These are phyloP conservation scores for Bolboschoenoplectus hybrid DNA, from an alignment of 202 grass and related monocot genomes.

Conservation along the genomic window DNA sequence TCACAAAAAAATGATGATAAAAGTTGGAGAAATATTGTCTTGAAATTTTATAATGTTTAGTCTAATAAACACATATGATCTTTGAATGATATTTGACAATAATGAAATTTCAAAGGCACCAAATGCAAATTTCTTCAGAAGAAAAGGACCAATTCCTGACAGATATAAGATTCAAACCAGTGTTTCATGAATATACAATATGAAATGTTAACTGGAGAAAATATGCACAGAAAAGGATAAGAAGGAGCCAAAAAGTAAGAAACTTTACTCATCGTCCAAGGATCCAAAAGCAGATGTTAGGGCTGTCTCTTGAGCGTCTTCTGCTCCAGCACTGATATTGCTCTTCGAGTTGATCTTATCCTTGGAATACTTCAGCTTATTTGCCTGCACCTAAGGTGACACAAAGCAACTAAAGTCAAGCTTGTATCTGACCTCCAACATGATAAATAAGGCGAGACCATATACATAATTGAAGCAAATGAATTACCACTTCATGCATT, in stretches of 20 bases:
- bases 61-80: background rate
- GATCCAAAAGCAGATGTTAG: constrained; percentile 35
- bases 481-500: constrained; percentile 76
- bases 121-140: constrained; percentile 11
- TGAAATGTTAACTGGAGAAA: constrained; percentile 13
- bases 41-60: background rate
- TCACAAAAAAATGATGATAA: constrained; percentile 17
- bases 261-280: constrained; percentile 58
- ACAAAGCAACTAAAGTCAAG: constrained; percentile 41
- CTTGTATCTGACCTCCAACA: constrained; percentile 25
- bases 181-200: background rate
- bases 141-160: background rate
- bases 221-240: background rate
- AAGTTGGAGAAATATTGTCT: background rate
- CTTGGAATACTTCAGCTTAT: constrained; percentile 80
- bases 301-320: constrained; percentile 40
- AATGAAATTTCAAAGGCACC: background rate
- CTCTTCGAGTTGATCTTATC: constrained; percentile 55
- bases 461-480: constrained; percentile 37
- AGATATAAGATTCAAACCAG: background rate
- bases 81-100: constrained; percentile 26
- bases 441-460: constrained; percentile 28
- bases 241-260: constrained; percentile 28
- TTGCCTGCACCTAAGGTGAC: constrained; percentile 59
- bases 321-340: constrained; percentile 41